Base-by-base conservation (phyloP, 805 yeast genomes). In the Metschnikowia hibisci region DNA sequence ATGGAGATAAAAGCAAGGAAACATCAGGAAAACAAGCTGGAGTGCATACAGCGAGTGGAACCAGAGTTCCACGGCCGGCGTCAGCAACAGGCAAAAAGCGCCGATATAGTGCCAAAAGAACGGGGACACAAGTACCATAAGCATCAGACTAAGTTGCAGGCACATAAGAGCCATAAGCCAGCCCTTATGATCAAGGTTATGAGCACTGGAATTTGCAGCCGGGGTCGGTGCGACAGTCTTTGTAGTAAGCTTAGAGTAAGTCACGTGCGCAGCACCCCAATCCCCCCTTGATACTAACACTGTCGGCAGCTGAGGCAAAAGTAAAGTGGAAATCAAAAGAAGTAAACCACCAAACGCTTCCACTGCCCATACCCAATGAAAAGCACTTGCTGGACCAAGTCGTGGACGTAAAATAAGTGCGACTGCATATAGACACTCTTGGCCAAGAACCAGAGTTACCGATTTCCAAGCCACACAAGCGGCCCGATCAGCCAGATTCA, bases 1-100 rank as follows among this genome's bases (percentile, higher is more conserved):
- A 48, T 74, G 78, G 12, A 77, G 52, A 32, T 67, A 56, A 6
- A 67, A 26, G 1, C 76, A 58, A 2, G 82, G 81, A 20, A 77
- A 44, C 4, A 69, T 40, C 0, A 77, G 66, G 52, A 76, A 70
- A 0, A 67, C 6, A 0, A 67, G 67, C 43, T 70, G 62, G 11
- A 76, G 46, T 4, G 69, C 57, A 41, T 74, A 71, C 35, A 55
- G 64, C n/a, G 44, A 32, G 20, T 43, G 47, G 32, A 38, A 28
- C 9, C 41, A 12, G 6, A 33, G n/a, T 44, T 41, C 45, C 25
- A 42, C 40, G 11, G 40, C 32, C n/a, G 35, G 11, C 22, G 43
- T 33, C 15, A 25, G 31, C 18, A 47, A 22, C 12, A 44, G 47
- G 34, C 53, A 50, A n/a, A 47, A 35, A 10, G 47, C 37, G 11